These are phyloP conservation scores for Leavenworthia alabamica DNA, from an alignment of 345 rosid genomes.

Conservation along the genomic window DNA sequence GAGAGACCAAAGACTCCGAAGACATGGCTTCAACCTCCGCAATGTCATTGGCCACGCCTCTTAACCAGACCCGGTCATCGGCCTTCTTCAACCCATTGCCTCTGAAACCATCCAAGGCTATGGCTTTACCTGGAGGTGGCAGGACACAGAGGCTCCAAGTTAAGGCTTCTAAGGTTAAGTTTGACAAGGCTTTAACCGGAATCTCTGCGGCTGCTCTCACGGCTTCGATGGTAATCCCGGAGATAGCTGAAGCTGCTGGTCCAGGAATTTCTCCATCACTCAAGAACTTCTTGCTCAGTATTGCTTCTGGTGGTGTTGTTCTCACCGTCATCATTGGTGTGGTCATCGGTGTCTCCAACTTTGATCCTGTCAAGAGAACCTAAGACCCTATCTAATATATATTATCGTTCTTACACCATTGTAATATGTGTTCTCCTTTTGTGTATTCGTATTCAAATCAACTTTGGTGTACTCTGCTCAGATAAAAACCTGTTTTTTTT, in stretches of 20 bases:
- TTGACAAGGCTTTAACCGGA: constrained; percentile 62
- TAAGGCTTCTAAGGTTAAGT: constrained; percentile 51
- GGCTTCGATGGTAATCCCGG: constrained; percentile 70
- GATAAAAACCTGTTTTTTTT: too few species aligned
- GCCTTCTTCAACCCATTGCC: constrained; percentile 56
- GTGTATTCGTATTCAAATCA: constrained; percentile 19
- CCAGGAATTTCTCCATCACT: constrained; percentile 66
- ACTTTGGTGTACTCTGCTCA: not conserved
- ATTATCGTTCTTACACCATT: constrained; percentile 5
- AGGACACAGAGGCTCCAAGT: constrained; percentile 35
- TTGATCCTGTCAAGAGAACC: constrained; percentile 61
- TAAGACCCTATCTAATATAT: constrained; percentile 19
- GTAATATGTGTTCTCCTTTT: constrained; percentile 6
- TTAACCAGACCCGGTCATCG: constrained; percentile 39
- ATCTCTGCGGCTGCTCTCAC: constrained; percentile 69
- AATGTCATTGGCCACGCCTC: constrained; percentile 63
- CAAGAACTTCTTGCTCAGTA: constrained; percentile 90
- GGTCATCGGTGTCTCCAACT: constrained; percentile 69
- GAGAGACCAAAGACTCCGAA: not conserved
- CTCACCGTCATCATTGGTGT: constrained; percentile 53
- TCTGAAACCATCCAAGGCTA: constrained; percentile 38
- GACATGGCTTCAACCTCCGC: constrained; percentile 75
- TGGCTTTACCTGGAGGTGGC: constrained; percentile 20
- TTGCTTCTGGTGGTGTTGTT: constrained; percentile 68
- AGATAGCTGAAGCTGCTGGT: constrained; percentile 77